Evolutionary conservation across 1,284 basidiomycete species (phyloP), one percentile per base, ranked within the genome.

Genomic region (Athelia sp.): DNA sequence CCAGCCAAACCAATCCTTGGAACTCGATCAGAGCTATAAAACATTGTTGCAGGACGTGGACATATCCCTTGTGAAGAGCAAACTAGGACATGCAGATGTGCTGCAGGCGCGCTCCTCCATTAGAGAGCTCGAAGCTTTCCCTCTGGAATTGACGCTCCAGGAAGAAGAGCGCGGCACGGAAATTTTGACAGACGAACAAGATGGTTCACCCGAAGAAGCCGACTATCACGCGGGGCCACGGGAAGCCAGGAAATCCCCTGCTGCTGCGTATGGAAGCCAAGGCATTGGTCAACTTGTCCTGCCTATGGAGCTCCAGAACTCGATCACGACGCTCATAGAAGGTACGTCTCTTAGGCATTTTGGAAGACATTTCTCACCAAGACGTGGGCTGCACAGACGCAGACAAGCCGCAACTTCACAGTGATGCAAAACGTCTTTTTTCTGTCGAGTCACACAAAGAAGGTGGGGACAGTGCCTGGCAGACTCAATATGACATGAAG

Each of bases 241-340:
- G 48, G 71, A 74, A 47, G 70, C 77, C 42, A 69, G 87, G 50
- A 87, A 88, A 60, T 91, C 89, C 19, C 89, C 91, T 46, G 90
- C 91, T 23, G 88, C 90, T 18, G 66, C 74, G 13, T 87, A 90
- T 64, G 92, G 91, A 15, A 87, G 85, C 55, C 77, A 82, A 54
- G 67, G 74, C 24, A 75, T 91, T 46, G 87, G 89, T 8, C 69
- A 81, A 49, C 78, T 91, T 11, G 69, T 84, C 9, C 60, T 95
- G 10, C 86, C 91, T 1, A 63, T 75, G 10, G 82, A 90, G 62
- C 72, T 95, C 50, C 78, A 81, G 53, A 65, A 71, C n/a, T 65
- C 79, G 14, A 79, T 88, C 50, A 72, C 73, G 43, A 57, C 64
- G 17, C 66, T 88, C 49, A 82, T 89, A 52, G 69, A 76, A 52